Evolutionary conservation across 2,329 filamentous ascomycete genomes (phyloP).

Genomic region (Xylariaceae sp.): DNA sequence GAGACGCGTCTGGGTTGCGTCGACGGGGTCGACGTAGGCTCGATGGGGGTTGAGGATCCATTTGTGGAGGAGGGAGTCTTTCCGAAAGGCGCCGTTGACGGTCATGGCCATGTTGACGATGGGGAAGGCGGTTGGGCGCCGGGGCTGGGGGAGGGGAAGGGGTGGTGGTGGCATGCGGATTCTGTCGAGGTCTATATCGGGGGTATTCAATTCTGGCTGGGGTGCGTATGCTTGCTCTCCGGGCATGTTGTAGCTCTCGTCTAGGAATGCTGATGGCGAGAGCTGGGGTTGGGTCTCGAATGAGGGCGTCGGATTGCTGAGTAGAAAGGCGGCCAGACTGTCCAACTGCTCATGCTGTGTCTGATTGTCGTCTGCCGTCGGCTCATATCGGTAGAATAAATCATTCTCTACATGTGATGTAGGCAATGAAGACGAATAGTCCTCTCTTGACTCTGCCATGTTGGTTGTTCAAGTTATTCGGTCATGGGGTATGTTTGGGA

Average conservation of each 20-base stretch:
- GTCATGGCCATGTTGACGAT: neutral
- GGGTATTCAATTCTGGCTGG: neutral
- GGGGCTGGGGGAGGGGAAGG: neutral
- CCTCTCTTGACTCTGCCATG: neutral
- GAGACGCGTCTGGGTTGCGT: neutral
- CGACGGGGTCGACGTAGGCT: neutral
- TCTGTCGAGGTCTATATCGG: neutral
- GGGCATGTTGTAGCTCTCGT: too few relatives aligned
- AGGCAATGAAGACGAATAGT: neutral
- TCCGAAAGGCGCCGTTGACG: neutral
- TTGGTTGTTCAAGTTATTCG: neutral
- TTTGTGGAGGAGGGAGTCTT: neutral
- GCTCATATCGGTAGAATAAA: neutral
- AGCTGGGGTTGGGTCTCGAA: too few relatives aligned
- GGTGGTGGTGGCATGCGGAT: neutral
- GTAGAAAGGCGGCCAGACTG: too few relatives aligned
- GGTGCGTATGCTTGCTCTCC: neutral
- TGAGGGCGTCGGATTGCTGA: too few relatives aligned
- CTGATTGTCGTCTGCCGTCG: neutral
- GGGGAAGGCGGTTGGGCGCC: neutral
- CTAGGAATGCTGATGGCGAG: too few relatives aligned
- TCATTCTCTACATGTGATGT: neutral
- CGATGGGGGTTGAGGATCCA: neutral
- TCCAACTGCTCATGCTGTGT: neutral
- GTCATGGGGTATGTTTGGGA: neutral